A percentile compares a stretch with the other conserved stretches of the same genome.
phyloP scores from a whole-genome alignment of 2,329 filamentous ascomycete genomes.

The Penicillium olsonii region DNA sequence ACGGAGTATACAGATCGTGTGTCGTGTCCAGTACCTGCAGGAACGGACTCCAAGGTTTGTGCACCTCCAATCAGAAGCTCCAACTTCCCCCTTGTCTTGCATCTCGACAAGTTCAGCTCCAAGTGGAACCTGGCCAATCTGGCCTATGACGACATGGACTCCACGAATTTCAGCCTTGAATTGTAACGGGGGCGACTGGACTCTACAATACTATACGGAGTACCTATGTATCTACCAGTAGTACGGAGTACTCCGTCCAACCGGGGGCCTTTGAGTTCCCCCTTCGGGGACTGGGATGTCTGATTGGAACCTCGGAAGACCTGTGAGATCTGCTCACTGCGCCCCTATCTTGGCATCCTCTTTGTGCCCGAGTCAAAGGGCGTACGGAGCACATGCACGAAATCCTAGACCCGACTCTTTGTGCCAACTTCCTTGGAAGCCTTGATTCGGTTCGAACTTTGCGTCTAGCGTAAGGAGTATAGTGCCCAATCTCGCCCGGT shows the following conservation, averaged over 20 bases:
- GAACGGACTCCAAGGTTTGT: background rate
- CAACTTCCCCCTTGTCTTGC: background rate
- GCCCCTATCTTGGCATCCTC: background rate
- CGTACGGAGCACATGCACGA: background rate
- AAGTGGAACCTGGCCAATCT: background rate
- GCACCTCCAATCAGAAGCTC: background rate
- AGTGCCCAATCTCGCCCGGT: background rate
- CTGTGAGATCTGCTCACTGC: background rate
- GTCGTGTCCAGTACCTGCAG: constrained; percentile 1
- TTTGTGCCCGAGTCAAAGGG: background rate
- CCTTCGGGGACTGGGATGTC: background rate
- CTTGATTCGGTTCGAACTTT: background rate
- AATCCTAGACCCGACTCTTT: background rate
- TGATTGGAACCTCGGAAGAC: too few species aligned
- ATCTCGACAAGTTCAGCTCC: background rate
- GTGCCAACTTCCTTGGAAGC: background rate
- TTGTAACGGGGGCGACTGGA: too few species aligned
- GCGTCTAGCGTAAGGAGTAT: background rate
- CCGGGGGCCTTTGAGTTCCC: background rate
- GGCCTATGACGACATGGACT: background rate
- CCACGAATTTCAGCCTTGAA: too few species aligned
- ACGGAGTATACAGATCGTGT: background rate
- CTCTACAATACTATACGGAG: too few species aligned
- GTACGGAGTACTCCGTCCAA: background rate
- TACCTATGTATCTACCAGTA: background rate